phyloP scores from a whole-genome alignment of 176 grass and related monocot genomes.

The Cocos nucifera region DNA sequence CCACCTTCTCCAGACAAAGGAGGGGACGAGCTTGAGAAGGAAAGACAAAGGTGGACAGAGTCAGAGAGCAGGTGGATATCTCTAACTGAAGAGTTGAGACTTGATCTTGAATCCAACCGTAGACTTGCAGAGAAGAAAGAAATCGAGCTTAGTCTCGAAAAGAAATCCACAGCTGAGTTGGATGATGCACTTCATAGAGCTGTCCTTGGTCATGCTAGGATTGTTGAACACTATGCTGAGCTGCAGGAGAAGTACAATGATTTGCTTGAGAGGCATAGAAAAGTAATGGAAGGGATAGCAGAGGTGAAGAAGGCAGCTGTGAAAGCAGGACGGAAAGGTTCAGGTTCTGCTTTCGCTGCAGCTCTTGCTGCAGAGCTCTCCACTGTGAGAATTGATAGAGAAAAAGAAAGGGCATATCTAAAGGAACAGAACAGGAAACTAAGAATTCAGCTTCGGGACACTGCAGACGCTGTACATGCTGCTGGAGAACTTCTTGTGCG shows the following conservation, averaged over 20 bases:
- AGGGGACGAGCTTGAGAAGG: conserved; percentile 62
- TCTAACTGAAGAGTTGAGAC: conserved; percentile 71
- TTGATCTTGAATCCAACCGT: conserved; percentile 76
- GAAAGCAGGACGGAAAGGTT: conserved; percentile 78
- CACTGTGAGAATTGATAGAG: conserved; percentile 74
- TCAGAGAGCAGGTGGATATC: conserved; percentile 96
- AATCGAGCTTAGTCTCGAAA: conserved; percentile 62
- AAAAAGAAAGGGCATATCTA: conserved; percentile 69
- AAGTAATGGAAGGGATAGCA: conserved; percentile 71
- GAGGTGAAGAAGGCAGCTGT: conserved; percentile 74
- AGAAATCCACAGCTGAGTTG: conserved; percentile 75
- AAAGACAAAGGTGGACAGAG: conserved; percentile 82
- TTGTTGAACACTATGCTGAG: conserved; percentile 87
- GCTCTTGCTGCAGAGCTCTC: conserved; percentile 85
- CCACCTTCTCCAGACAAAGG: conserved; percentile 12
- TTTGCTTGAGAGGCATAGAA: conserved; percentile 59
- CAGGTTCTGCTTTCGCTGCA: conserved; percentile 78
- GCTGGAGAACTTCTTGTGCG: conserved; percentile 88
- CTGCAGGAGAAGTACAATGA: conserved; percentile 87
- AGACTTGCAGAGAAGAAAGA: conserved; percentile 73
- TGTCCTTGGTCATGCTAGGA: conserved; percentile 69
- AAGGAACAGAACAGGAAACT: conserved; percentile 97
- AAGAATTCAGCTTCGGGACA: conserved; percentile 84
- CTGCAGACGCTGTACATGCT: conserved; percentile 92
- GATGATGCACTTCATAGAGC: conserved; percentile 77